Evolutionary conservation across 1,139 yeast species (phyloP).

Genomic region (Meyerozyma carpophila): DNA sequence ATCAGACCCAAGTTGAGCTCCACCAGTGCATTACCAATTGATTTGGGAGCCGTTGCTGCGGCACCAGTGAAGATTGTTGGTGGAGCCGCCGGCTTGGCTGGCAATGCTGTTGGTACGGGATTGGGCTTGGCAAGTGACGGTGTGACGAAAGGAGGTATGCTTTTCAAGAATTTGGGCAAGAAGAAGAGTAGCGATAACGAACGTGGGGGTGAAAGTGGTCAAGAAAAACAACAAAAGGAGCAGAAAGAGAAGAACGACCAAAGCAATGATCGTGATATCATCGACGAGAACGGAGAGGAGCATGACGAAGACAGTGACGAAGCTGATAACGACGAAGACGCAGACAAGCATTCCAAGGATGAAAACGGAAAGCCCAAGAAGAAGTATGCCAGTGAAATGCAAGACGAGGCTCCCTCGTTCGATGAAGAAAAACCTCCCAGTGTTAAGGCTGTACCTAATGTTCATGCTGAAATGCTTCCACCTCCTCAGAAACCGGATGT

Average conservation of each 20-base stretch:
- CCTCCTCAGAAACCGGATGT: constrained; percentile 31
- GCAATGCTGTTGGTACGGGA: constrained; percentile 30
- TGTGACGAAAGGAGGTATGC: constrained; percentile 38
- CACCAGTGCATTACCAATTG: constrained; percentile 36
- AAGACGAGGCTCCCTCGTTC: neutral
- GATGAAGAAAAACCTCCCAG: constrained; percentile 10
- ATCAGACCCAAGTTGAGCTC: constrained; percentile 51
- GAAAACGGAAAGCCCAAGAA: constrained; percentile 1
- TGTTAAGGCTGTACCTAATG: constrained; percentile 28
- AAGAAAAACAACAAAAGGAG: constrained; percentile 2
- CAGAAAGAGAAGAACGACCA: constrained; percentile 1
- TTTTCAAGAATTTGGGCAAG: constrained; percentile 30
- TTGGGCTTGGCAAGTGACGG: constrained; percentile 39
- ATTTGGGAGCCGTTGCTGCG: constrained; percentile 35
- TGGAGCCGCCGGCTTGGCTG: constrained; percentile 33
- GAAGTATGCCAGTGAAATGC: constrained; percentile 1
- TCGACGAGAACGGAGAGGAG: neutral
- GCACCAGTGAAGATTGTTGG: constrained; percentile 46
- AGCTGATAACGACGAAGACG: neutral
- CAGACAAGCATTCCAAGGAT: neutral
- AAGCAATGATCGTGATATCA: neutral
- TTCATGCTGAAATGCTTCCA: constrained; percentile 32
- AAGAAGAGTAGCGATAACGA: constrained; percentile 17
- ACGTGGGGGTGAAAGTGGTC: neutral
- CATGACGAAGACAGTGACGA: neutral